phyloP scores from a whole-genome alignment of 768 basidiomycete genomes.

The Rhizopogon rudus region DNA sequence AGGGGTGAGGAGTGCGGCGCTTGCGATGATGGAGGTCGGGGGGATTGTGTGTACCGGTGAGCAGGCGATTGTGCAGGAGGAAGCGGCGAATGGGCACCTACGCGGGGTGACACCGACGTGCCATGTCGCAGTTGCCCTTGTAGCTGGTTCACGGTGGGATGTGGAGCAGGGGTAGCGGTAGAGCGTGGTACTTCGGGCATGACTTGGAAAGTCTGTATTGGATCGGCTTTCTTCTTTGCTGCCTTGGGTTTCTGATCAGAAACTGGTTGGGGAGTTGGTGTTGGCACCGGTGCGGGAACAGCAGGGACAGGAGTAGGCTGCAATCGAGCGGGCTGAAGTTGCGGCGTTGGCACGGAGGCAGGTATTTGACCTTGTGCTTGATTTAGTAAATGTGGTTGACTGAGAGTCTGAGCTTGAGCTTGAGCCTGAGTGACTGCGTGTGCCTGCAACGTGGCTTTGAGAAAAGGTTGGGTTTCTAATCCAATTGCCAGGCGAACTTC shows the following conservation, averaged over 20 bases:
- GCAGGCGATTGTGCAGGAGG: slow-evolving; percentile 21
- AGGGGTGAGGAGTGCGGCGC: slow-evolving; percentile 26
- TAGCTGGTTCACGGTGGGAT: slow-evolving; percentile 29
- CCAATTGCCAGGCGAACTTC: slow-evolving; percentile 21
- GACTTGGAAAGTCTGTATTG: slow-evolving; percentile 14
- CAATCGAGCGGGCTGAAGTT: slow-evolving; percentile 28
- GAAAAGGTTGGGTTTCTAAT: neutral
- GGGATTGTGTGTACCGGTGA: slow-evolving; percentile 30
- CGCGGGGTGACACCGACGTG: slow-evolving; percentile 23
- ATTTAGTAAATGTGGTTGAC: slow-evolving; percentile 25
- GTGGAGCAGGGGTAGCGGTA: slow-evolving; percentile 26
- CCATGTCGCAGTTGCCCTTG: slow-evolving; percentile 14
- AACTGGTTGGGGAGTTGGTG: slow-evolving; percentile 24
- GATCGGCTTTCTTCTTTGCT: slow-evolving; percentile 25
- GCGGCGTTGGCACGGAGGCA: slow-evolving; percentile 19
- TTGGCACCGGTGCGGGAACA: slow-evolving; percentile 22
- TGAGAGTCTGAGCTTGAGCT: slow-evolving; percentile 13
- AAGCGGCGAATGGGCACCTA: slow-evolving; percentile 23
- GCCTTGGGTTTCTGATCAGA: slow-evolving; percentile 19
- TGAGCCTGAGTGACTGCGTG: slow-evolving; percentile 11
- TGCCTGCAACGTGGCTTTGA: neutral
- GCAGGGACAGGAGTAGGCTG: slow-evolving; percentile 33
- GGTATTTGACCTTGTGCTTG: slow-evolving; percentile 28
- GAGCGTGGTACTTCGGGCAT: slow-evolving; percentile 25
- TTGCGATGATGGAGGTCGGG: slow-evolving; percentile 29